A percentile compares a stretch with the other conserved stretches of the same genome.
phyloP scores from a whole-genome alignment of 2,329 filamentous ascomycete genomes.

The Stagonosporopsis tanaceti region DNA sequence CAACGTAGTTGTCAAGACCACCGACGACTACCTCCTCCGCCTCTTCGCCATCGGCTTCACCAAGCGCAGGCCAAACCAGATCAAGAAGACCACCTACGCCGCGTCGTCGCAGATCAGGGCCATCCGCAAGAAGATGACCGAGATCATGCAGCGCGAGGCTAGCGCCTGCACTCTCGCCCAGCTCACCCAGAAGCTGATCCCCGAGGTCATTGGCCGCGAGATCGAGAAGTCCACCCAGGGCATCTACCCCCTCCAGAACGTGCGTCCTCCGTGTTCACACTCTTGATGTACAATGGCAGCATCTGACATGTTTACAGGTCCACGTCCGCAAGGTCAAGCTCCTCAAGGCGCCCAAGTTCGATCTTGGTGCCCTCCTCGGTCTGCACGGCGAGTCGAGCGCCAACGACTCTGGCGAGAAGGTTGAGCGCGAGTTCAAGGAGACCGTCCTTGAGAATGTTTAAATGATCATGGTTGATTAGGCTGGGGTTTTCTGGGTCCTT shows the following conservation, averaged over 20 bases:
- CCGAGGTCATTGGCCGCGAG: constrained; percentile 98
- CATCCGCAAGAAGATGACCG: constrained; percentile 99
- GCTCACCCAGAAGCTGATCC: constrained; percentile 98
- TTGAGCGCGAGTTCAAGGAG: constrained; percentile 99
- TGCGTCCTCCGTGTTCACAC: constrained; percentile 56
- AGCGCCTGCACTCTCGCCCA: constrained; percentile 92
- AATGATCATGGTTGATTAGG: constrained; percentile 55
- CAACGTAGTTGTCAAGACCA: constrained; percentile 99
- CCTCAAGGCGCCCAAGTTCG: constrained; percentile 98
- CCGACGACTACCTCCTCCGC: constrained; percentile 98
- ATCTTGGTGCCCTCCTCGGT: constrained; percentile 92
- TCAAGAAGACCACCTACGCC: constrained; percentile 99
- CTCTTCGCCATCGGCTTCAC: constrained; percentile 99
- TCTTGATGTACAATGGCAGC: not conserved
- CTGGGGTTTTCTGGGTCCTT: constrained; percentile 50
- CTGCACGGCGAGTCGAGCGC: constrained; percentile 97
- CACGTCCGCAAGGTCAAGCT: constrained; percentile 99
- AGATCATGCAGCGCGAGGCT: constrained; percentile 98
- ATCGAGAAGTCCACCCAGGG: constrained; percentile 99
- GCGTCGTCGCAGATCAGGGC: constrained; percentile 95
- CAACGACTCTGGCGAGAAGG: constrained; percentile 96
- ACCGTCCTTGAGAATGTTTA: constrained; percentile 92
- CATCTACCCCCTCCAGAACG: constrained; percentile 99
- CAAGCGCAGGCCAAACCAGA: constrained; percentile 98
- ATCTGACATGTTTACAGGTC: constrained; percentile 66